Evolutionary conservation across 192 early-diverging fungal genomes (phyloP).

Genomic region (Rhizoclosmatium globosum): DNA sequence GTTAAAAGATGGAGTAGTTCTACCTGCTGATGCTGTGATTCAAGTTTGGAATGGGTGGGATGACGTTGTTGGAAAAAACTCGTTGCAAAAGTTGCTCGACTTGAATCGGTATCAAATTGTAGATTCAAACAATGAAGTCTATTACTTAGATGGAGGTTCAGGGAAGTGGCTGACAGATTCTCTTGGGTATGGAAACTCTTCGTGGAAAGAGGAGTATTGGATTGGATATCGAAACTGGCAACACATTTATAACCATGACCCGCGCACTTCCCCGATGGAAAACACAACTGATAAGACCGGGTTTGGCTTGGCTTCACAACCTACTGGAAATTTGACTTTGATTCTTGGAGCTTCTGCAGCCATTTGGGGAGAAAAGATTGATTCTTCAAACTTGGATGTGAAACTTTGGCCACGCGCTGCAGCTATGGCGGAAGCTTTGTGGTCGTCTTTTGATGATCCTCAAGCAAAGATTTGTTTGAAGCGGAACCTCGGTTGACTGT

Average conservation of each 20-base stretch:
- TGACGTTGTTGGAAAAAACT: background rate
- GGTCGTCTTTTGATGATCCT: constrained; percentile 22
- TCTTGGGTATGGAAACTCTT: background rate
- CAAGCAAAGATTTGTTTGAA: constrained; percentile 20
- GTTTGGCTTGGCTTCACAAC: background rate
- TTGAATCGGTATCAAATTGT: constrained; percentile 11
- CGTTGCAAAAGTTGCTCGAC: background rate
- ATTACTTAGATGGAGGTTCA: constrained; percentile 30
- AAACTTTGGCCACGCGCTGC: constrained; percentile 33
- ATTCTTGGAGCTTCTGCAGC: constrained; percentile 12
- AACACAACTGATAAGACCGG: background rate
- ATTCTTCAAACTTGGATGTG: constrained; percentile 13
- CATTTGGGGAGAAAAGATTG: constrained; percentile 23
- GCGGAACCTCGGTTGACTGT: constrained; percentile 19
- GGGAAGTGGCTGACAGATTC: constrained; percentile 15
- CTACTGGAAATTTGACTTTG: background rate
- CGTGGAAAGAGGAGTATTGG: constrained; percentile 19
- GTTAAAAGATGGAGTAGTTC: background rate
- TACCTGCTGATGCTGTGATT: background rate
- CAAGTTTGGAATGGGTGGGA: constrained; percentile 14
- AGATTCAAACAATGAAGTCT: background rate
- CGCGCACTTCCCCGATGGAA: background rate
- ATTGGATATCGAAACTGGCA: constrained; percentile 16
- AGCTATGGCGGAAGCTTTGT: constrained; percentile 19
- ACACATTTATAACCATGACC: constrained; percentile 18